Percentiles rank a stretch among this genome's conserved stretches.
These are phyloP conservation scores for Allantophomopsis lycopodina DNA, from an alignment of 2,329 filamentous ascomycete species.

Conservation along the genomic window DNA sequence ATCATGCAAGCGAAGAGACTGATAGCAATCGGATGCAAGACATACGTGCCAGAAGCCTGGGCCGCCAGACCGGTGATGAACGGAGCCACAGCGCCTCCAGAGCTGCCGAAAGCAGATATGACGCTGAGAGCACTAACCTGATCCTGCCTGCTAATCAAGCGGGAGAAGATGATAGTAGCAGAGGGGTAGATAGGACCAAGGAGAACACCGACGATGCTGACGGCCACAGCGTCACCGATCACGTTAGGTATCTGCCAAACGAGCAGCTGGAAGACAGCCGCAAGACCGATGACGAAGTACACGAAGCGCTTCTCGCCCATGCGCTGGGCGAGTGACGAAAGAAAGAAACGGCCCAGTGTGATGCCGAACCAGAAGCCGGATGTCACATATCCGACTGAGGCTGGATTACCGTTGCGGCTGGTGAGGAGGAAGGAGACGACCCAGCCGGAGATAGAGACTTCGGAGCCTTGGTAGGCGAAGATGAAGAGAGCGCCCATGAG, in stretches of 20 bases:
- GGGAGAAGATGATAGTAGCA: slow-evolving; percentile 48
- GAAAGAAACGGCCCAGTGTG: slow-evolving; percentile 59
- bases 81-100: slow-evolving; percentile 51
- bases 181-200: slow-evolving; percentile 73
- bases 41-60: slow-evolving; percentile 29
- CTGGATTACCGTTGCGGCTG: slow-evolving; percentile 54
- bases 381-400: slow-evolving; percentile 66
- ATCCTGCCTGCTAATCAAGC: slow-evolving; percentile 41
- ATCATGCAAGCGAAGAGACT: slow-evolving; percentile 52
- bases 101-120: slow-evolving; percentile 55
- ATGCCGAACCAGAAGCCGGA: slow-evolving; percentile 62
- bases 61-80: slow-evolving; percentile 33
- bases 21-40: slow-evolving; percentile 45
- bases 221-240: slow-evolving; percentile 53
- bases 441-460: slow-evolving; percentile 77
- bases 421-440: slow-evolving; percentile 74
- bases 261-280: slow-evolving; percentile 57
- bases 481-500: slow-evolving; percentile 69
- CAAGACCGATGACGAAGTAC: slow-evolving; percentile 43
- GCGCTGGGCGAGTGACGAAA: slow-evolving; percentile 50
- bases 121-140: slow-evolving; percentile 52
- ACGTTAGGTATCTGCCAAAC: slow-evolving; percentile 69
- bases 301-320: slow-evolving; percentile 62
- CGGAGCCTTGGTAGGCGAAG: slow-evolving; percentile 75
- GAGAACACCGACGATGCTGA: slow-evolving; percentile 58